A percentile compares a stretch with the other conserved stretches of the same genome.
phyloP scores from a whole-genome alignment of 2,329 filamentous ascomycete species.

The Lecanosticta acicola region DNA sequence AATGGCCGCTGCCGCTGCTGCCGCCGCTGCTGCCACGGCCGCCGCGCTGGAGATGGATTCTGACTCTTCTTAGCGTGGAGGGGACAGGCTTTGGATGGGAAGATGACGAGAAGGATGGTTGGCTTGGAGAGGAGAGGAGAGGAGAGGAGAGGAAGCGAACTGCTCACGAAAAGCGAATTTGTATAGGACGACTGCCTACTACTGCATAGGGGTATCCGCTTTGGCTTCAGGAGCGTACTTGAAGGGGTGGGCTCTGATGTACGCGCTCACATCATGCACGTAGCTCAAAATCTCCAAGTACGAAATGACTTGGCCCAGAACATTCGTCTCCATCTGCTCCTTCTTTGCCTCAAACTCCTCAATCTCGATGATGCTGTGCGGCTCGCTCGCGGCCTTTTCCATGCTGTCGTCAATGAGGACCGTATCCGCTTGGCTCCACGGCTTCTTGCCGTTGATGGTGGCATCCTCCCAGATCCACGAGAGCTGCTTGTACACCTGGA shows the following conservation, averaged over 20 bases:
- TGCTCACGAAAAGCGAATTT: too few species aligned
- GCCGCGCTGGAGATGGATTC: too few species aligned
- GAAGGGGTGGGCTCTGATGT: constrained; percentile 19
- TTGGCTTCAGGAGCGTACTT: constrained; percentile 1
- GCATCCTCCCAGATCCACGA: constrained; percentile 60
- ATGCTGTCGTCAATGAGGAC: constrained; percentile 80
- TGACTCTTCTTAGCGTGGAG: too few species aligned
- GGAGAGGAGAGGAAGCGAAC: too few species aligned
- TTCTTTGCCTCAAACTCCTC: constrained; percentile 63
- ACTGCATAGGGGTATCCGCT: not conserved
- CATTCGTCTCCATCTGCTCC: constrained; percentile 37
- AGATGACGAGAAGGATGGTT: too few species aligned
- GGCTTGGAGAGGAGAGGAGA: too few species aligned
- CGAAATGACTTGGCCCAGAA: constrained; percentile 47
- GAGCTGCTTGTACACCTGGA: constrained; percentile 88
- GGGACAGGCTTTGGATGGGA: too few species aligned
- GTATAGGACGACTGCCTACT: too few species aligned
- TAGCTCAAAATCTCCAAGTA: constrained; percentile 49
- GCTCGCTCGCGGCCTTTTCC: constrained; percentile 77
- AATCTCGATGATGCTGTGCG: constrained; percentile 73
- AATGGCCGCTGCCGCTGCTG: too few species aligned
- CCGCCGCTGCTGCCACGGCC: too few species aligned
- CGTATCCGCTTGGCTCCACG: constrained; percentile 81
- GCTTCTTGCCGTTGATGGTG: constrained; percentile 41
- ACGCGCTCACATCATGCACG: constrained; percentile 49